Base-by-base conservation (phyloP, 2,329 filamentous ascomycete genomes). In the Aureobasidium uvarum region DNA sequence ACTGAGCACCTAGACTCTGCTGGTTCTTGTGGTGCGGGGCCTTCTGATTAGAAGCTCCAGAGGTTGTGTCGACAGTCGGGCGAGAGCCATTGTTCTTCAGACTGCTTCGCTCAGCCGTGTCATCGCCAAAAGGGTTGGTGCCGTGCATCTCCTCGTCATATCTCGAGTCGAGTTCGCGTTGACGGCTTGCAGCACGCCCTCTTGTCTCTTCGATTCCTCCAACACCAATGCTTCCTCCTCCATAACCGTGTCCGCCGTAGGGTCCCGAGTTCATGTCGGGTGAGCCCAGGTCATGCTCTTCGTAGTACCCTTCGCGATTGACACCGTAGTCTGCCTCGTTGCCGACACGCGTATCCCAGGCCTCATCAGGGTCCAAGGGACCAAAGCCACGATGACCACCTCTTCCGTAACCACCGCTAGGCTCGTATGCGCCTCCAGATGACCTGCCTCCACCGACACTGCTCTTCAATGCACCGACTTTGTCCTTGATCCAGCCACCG, bases 301-400 rank as follows among this genome's bases (percentile, higher is more conserved):
- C 91, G 73, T 91, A 89, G 76, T 91, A 91, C 1, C 83, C 83
- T 18, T 64, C 50, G 50, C 60, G 60, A 14, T 39, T 39, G 50
- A 64, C 50, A 25, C 81, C 80, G 41, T 69, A 67, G 72, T 89
- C 87, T 20, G 88, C 85, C 75, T 93, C 90, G 70, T 86, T 83
- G 66, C 89, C 90, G 5, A 96, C 90, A 67, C 90, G 82, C 68
- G 90, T 79, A 78, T 95, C 91, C 92, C 92, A 96, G 1, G 91
- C 90, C 73, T 93, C 90, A 74, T 96, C 91, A 1, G 90, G 90
- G 72, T 95, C 91, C 52, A 92, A 83, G 4, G 86, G 81, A 1
- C 87, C 86, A 74, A 89, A 88, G 25, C 86, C 86, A 63, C 84
- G 77, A 64, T 82, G 81, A 20, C 67, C 52, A 33, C 68, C 67